Evolutionary conservation across 2,329 filamentous ascomycete genomes (phyloP), one percentile per base, ranked within the genome.

Genomic region (Sporothrix dimorphospora): DNA sequence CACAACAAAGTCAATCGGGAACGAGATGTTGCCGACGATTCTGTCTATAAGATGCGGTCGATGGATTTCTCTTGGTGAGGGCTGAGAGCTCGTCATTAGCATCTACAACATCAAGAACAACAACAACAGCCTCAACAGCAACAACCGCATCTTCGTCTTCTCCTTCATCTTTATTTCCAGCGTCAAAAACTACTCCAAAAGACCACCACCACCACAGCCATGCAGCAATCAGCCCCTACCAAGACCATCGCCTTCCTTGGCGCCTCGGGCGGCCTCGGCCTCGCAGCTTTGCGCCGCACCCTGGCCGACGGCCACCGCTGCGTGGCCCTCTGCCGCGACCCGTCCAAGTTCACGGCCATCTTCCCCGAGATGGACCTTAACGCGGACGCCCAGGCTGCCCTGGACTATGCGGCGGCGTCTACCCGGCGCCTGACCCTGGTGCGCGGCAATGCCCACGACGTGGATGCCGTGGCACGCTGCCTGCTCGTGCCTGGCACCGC

Each of bases 181-280:
- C 27, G 14, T 51, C 8, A 68, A 84, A 74, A 82, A 84, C 30
- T 34, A 1, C 53, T 57, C 27, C 27, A 6, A 7, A 9, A 8
- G 1, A 34, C 53, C 21, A 24, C 27, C 19, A 42, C 21, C 3
- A 61, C 16, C 24, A 34, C 53, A 24, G 34, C 14, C n/a, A 63
- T 63, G 34, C 34, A 24, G 11, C 34, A 16, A 6, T 9, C 57
- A 63, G 11, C 57, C 9, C 38, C 57, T n/a, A 21, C 34, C n/a
- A 63, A 34, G 21, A 42, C 34, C 3, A 78, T 87, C 71, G 81
- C 84, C 59, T 87, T 89, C 80, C 81, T 88, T 70, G 87, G 87
- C 72, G 84, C 86, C 55, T 87, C 84, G 27, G 83, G 82, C 45
- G 87, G 86, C 65, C 81, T 81, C 74, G 85, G 83, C 70, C 82